Percentiles rank a stretch among this genome's conserved stretches.
These are phyloP conservation scores for Annulohypoxylon nitens DNA, from an alignment of 495 filamentous ascomycete genomes.

Conservation along the genomic window DNA sequence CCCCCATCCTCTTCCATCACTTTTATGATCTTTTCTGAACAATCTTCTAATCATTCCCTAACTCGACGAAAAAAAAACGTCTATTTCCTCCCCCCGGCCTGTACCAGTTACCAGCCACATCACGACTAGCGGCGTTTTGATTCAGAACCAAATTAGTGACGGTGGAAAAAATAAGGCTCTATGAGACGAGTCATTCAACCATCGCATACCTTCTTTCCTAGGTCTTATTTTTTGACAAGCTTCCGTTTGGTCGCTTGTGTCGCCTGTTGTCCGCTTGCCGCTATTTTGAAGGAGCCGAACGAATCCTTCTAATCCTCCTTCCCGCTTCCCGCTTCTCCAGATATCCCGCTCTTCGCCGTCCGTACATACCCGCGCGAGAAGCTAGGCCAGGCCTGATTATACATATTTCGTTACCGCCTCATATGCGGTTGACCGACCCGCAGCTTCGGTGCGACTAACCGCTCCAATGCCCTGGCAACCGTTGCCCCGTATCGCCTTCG, in stretches of 20 bases:
- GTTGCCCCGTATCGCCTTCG: conserved; percentile 96
- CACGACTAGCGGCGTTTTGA: conserved; percentile 43
- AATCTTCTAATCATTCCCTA: conserved; percentile 32
- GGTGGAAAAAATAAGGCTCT: not conserved
- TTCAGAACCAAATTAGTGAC: conserved; percentile 29
- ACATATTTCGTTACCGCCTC: conserved; percentile 39
- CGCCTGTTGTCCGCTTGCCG: not conserved
- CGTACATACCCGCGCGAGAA: conserved; percentile 41
- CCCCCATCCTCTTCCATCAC: conserved; percentile 39
- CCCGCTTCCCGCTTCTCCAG: conserved; percentile 17
- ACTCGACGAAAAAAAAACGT: conserved; percentile 22
- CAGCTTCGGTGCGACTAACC: conserved; percentile 51
- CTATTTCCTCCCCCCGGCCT: conserved; percentile 7
- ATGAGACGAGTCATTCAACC: conserved; percentile 28
- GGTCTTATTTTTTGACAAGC: conserved; percentile 17
- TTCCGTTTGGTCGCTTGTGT: conserved; percentile 19
- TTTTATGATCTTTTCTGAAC: conserved; percentile 28
- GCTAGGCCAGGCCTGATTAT: conserved; percentile 19
- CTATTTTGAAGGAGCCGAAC: conserved; percentile 19
- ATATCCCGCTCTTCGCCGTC: conserved; percentile 21
- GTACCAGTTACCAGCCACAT: conserved; percentile 30
- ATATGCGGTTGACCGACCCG: conserved; percentile 53
- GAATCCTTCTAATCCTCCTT: conserved; percentile 18
- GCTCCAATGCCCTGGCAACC: conserved; percentile 92
- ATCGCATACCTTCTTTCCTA: conserved; percentile 9